Base-by-base conservation (phyloP, 2,329 filamentous ascomycete species). In the Leptographium wingfieldii region DNA sequence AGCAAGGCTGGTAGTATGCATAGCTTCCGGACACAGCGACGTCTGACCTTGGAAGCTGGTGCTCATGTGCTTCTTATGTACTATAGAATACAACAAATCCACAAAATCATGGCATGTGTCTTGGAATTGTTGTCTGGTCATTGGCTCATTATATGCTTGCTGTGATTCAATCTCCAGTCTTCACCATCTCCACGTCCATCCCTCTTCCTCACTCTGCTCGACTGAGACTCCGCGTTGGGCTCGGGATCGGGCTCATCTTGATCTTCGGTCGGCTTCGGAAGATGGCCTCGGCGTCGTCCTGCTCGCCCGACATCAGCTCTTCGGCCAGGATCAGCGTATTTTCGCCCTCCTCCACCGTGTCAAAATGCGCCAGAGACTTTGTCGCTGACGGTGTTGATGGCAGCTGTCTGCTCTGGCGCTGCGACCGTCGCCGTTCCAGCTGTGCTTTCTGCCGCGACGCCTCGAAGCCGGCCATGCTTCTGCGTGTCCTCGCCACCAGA, bases 251-350 rank as follows among this genome's bases (percentile, higher is more conserved):
- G 69, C 90, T 95, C 12, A 82, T 82, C 64, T 86, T 85, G 65
- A 96, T 83, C 71, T 85, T 87, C 0, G 92, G 92, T 64, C 92
- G 74, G 64, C 88, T 92, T 73, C 86, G 89, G 70, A 96, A 96
- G 1, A 96, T 86, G 31, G 86, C 87, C 61, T 88, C 86, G 70
- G 90, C 88, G 62, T 95, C 90, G 65, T 90, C 85, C 59, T 85
- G 80, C 19, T 79, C 79, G 33, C 66, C 71, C 51, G 73, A 72
- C 60, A 95, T 84, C 49, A 95, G 73, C 64, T 86, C 81, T 67
- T 92, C 86, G 0, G 80, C 77, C 10, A 88, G 78, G 1, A 83
- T 77, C 29, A 71, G 67, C n/a, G 71, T 68, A 38, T 71, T 68
- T 43, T 68, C 71, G 22, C 66, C 72, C 59, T 64, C 78, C 65